phyloP scores from a whole-genome alignment of 2,329 filamentous ascomycete species.

The Fusarium chlamydosporum region DNA sequence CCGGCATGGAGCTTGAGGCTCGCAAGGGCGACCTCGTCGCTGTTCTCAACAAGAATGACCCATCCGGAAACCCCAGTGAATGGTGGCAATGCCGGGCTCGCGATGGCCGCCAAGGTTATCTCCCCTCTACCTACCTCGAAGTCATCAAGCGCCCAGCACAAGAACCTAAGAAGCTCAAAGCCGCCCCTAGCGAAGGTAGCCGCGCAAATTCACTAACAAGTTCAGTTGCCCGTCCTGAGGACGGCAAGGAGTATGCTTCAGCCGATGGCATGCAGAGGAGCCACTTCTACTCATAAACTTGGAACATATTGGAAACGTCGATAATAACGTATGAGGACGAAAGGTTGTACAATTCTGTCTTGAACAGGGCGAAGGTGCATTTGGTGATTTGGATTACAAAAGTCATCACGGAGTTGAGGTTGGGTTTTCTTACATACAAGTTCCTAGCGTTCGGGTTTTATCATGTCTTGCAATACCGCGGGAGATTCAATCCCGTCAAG shows the following conservation, averaged over 20 bases:
- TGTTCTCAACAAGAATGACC: slow-evolving; percentile 92
- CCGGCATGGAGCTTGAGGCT: slow-evolving; percentile 86
- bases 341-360: slow-evolving; percentile 45
- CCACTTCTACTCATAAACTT: slow-evolving; percentile 68
- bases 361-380: slow-evolving; percentile 37
- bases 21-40: slow-evolving; percentile 97
- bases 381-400: slow-evolving; percentile 48
- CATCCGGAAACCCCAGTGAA: slow-evolving; percentile 90
- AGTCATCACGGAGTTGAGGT: slow-evolving; percentile 49
- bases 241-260: slow-evolving; percentile 66
- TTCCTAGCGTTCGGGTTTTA: slow-evolving; percentile 48
- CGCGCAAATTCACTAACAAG: slow-evolving; percentile 67
- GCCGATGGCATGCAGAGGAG: slow-evolving; percentile 71
- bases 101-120: slow-evolving; percentile 90
- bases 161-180: slow-evolving; percentile 67
- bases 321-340: slow-evolving; percentile 22
- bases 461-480: slow-evolving; percentile 32
- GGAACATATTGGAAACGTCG: slow-evolving; percentile 8
- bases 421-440: slow-evolving; percentile 40
- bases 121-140: slow-evolving; percentile 92
- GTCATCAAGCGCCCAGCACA: slow-evolving; percentile 71
- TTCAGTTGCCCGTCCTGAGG: slow-evolving; percentile 55
- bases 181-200: slow-evolving; percentile 62
- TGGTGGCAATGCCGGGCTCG: slow-evolving; percentile 97
- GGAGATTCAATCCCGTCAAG: slow-evolving; percentile 19